These are phyloP conservation scores for Teunomyces stri DNA, from an alignment of 805 yeast genomes.

Conservation along the genomic window DNA sequence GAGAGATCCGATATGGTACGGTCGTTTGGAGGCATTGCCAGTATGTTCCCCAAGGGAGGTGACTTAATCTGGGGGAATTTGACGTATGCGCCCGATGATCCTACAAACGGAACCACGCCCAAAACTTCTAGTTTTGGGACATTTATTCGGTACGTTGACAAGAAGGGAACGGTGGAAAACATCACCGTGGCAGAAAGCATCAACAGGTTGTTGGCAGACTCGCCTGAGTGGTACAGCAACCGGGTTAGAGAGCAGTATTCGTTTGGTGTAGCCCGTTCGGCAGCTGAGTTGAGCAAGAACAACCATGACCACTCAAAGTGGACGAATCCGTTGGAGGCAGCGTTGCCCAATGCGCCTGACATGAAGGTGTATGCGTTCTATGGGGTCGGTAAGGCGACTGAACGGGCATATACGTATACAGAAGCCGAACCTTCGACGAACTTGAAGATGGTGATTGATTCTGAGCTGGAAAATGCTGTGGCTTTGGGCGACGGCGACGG, in stretches of 20 bases:
- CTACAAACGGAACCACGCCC: conserved; percentile 24
- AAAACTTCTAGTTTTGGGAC: conserved; percentile 11
- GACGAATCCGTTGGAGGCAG: conserved; percentile 92
- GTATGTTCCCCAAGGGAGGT: conserved; percentile 97
- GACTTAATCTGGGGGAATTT: conserved; percentile 82
- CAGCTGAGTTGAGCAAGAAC: conserved; percentile 59
- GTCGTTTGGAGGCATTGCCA: conserved; percentile 90
- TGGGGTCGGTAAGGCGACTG: conserved; percentile 97
- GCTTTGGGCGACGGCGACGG: conserved; percentile 93
- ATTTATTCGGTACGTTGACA: conserved; percentile 9
- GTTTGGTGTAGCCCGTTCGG: conserved; percentile 65
- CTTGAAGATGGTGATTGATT: conserved; percentile 70
- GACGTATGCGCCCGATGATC: conserved; percentile 71
- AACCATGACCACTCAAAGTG: conserved; percentile 76
- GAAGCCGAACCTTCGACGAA: conserved; percentile 53
- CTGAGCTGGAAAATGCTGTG: conserved; percentile 63
- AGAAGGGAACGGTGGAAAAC: conserved; percentile 36
- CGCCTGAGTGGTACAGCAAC: conserved; percentile 75
- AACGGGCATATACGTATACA: conserved; percentile 83
- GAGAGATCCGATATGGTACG: conserved; percentile 85
- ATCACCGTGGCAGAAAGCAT: conserved; percentile 68
- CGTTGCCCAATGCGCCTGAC: conserved; percentile 91
- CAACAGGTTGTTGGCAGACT: conserved; percentile 56
- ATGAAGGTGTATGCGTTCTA: conserved; percentile 86
- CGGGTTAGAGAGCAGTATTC: conserved; percentile 73